These are phyloP conservation scores for Penstemon barbatus DNA, from an alignment of 257 asterid species.

Conservation along the genomic window DNA sequence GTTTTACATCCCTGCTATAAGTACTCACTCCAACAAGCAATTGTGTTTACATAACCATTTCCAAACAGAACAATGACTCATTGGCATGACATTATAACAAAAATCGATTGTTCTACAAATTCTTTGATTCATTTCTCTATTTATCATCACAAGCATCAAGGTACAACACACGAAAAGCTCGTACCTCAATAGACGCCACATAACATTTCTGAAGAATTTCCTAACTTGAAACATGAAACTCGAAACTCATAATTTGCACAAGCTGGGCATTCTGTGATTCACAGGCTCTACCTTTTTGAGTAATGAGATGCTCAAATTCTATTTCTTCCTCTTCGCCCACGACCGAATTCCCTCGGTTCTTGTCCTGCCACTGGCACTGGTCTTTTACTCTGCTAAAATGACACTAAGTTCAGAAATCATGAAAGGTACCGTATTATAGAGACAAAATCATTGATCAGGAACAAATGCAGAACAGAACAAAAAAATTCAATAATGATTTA, in stretches of 20 bases:
- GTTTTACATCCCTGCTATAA: too few species aligned
- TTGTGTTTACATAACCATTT: neutral
- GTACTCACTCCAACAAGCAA: too few species aligned
- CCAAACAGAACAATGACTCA: neutral
- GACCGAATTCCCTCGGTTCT: slow-evolving; percentile 40
- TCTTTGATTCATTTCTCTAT: neutral
- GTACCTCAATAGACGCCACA: neutral
- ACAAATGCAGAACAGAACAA: neutral
- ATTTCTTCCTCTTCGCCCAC: slow-evolving; percentile 70
- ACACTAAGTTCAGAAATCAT: neutral
- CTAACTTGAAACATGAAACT: neutral
- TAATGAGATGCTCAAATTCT: slow-evolving; percentile 39
- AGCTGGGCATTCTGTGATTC: neutral
- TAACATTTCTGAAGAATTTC: slow-evolving; percentile 15
- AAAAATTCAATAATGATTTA: neutral
- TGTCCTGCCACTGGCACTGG: slow-evolving; percentile 26
- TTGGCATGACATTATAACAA: neutral
- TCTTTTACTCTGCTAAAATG: slow-evolving; percentile 44
- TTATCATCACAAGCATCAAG: slow-evolving; percentile 2
- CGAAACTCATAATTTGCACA: slow-evolving; percentile 8
- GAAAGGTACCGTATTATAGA: neutral
- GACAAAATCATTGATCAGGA: neutral
- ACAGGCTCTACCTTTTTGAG: neutral
- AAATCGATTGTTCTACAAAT: neutral
- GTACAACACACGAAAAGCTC: slow-evolving; percentile 9